Evolutionary conservation across 169 alveolate species (phyloP).

Genomic region (Plasmodium relictum): DNA sequence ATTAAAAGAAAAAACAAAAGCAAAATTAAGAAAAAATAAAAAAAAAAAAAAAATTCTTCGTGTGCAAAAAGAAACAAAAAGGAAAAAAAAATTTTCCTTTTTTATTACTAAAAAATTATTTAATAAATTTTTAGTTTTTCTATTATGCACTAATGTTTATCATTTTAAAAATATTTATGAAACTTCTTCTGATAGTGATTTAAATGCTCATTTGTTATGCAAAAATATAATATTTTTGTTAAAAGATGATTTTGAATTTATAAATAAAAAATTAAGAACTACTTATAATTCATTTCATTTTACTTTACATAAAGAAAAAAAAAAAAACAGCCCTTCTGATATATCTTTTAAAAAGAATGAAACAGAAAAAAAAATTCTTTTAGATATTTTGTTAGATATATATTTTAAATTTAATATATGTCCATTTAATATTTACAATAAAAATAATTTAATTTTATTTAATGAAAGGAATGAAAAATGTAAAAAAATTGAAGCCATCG

Average conservation of each 20-base stretch:
- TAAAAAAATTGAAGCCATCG: too few relatives aligned
- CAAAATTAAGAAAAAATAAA: neutral
- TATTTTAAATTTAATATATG: constrained; percentile 2
- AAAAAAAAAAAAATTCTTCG: neutral
- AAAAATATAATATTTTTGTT: constrained; percentile 25
- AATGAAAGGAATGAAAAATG: too few relatives aligned
- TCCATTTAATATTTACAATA: too few relatives aligned
- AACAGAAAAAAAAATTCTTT: constrained; percentile 12
- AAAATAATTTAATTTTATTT: neutral
- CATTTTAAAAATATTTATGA: constrained; percentile 34
- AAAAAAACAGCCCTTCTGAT: neutral
- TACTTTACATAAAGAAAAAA: neutral
- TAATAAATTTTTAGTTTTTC: constrained; percentile 60
- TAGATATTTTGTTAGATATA: constrained; percentile 22
- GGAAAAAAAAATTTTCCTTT: constrained; percentile 26
- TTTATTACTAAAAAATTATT: constrained; percentile 55
- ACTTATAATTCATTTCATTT: neutral
- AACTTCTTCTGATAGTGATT: constrained; percentile 20
- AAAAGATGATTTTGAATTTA: constrained; percentile 22
- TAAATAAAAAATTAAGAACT: constrained; percentile 12
- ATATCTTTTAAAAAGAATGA: neutral
- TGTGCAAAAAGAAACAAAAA: constrained; percentile 11
- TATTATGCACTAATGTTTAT: constrained; percentile 35
- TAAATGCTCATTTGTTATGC: constrained; percentile 20
- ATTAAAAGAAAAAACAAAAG: neutral